Evolutionary conservation across 2,329 filamentous ascomycete genomes (phyloP), one percentile per base, ranked within the genome.

Genomic region (Diaporthe humulicola): DNA sequence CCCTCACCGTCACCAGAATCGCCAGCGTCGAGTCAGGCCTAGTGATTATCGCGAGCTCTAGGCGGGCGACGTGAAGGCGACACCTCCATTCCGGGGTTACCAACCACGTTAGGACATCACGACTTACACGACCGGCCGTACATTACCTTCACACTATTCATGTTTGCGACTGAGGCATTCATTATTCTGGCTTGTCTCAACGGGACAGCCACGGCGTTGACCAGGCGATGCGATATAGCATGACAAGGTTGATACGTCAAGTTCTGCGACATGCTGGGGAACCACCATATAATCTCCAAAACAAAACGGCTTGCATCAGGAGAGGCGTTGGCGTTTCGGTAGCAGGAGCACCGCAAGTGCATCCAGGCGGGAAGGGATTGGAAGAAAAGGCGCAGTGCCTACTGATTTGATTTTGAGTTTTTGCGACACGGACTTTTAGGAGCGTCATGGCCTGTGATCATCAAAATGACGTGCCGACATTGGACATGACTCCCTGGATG

Each of bases 1-100:
- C 82, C 96, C 96, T 3, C 94, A 98, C 81, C 91, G 97, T 69
- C 94, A 97, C 81, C 93, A 96, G 83, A 95, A 95, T 81, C 91
- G 94, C 79, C 93, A 95, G 79, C 91, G 93, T 77, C 89, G 95
- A 79, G 91, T 94, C 72, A 90, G 97, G 73, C 96, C 96, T 15
- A 97, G 95, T 82, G 97, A 99, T 85, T 98, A 97, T 83, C 90
- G 94, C 77, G 95, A 98, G 86, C 88, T 98, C 66, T 96, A 81
- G 86, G 73, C 58, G 57, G 60, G 74, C 69, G 67, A 50, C 22
- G 73, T 70, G 45, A 60, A n/a, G 66, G 30, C 58, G 12, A 58
- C 60, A n/a, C 69, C 73, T 42, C 52, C 33, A 19, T 72, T 70
- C 61, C n/a, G 48, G 42, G 73, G 71, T 30, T 28, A 30, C 69